Evolutionary conservation across 176 grass and related monocot species (phyloP).

Genomic region (Typha latifolia): DNA sequence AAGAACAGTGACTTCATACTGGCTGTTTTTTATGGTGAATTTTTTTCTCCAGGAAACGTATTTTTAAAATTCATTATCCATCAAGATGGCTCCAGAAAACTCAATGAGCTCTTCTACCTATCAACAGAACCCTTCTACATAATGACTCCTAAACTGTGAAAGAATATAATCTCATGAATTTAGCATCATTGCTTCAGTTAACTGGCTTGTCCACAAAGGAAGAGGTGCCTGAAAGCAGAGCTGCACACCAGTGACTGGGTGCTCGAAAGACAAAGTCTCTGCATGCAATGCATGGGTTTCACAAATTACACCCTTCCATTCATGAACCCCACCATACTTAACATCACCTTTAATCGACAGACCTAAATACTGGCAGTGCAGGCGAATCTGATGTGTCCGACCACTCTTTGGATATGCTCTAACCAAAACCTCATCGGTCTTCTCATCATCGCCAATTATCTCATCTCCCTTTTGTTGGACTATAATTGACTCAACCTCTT

Average conservation of each 20-base stretch:
- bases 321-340: conserved; percentile 66
- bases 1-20: not conserved
- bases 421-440: conserved; percentile 39
- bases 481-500: conserved; percentile 32
- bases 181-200: conserved; percentile 30
- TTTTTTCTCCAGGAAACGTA: not conserved
- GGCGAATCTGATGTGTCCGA: conserved; percentile 81
- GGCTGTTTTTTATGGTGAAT: not conserved
- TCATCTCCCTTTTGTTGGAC: conserved; percentile 39
- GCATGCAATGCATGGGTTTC: conserved; percentile 74
- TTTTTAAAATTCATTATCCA: not conserved
- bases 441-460: conserved; percentile 15
- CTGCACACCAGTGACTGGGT: conserved; percentile 57
- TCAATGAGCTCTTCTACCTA: not conserved
- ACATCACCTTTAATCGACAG: conserved; percentile 79
- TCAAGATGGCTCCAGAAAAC: not conserved
- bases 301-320: conserved; percentile 45
- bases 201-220: conserved; percentile 58
- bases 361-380: conserved; percentile 84
- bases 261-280: conserved; percentile 56
- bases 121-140: not conserved
- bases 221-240: conserved; percentile 41
- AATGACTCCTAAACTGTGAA: not conserved
- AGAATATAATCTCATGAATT: conserved; percentile 6
- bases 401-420: conserved; percentile 88